phyloP scores from a whole-genome alignment of 2,329 filamentous ascomycete species.

The Stachybotrys chlorohalonatus region DNA sequence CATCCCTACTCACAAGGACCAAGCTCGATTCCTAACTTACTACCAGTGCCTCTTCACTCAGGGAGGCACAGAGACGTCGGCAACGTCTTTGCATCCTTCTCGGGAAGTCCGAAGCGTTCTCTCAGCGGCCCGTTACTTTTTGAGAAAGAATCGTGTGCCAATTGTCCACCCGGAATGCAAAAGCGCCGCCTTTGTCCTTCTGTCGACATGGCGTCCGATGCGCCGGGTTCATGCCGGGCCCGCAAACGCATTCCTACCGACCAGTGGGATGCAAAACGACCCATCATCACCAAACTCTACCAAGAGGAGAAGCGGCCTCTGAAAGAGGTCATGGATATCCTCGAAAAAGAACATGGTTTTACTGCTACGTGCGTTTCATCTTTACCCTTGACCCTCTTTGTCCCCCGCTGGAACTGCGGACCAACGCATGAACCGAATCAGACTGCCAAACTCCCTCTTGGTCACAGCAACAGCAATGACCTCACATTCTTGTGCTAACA shows the following conservation, averaged over 20 bases:
- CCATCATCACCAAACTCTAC: conserved; percentile 27
- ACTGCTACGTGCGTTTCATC: conserved; percentile 25
- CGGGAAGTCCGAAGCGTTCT: neutral
- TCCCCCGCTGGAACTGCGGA: neutral
- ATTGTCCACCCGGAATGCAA: neutral
- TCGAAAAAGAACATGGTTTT: conserved; percentile 27
- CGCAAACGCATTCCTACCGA: conserved; percentile 22
- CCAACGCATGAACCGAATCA: neutral
- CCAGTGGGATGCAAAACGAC: conserved; percentile 23
- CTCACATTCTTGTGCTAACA: neutral
- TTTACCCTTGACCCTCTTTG: neutral
- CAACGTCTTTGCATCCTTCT: neutral
- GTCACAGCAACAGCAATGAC: too few relatives aligned
- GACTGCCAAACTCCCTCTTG: too few relatives aligned
- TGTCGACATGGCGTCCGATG: neutral
- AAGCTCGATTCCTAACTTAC: neutral
- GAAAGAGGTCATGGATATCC: conserved; percentile 30
- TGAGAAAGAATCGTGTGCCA: neutral
- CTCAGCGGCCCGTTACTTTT: neutral
- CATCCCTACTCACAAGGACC: neutral
- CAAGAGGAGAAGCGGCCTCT: conserved; percentile 30
- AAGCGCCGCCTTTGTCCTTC: too few relatives aligned
- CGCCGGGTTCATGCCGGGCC: conserved; percentile 9
- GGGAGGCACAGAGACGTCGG: neutral
- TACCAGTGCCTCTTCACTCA: neutral